Evolutionary conservation across 2,329 filamentous ascomycete species (phyloP), one percentile per base, ranked within the genome.

Genomic region (Neopestalotiopsis rosae): DNA sequence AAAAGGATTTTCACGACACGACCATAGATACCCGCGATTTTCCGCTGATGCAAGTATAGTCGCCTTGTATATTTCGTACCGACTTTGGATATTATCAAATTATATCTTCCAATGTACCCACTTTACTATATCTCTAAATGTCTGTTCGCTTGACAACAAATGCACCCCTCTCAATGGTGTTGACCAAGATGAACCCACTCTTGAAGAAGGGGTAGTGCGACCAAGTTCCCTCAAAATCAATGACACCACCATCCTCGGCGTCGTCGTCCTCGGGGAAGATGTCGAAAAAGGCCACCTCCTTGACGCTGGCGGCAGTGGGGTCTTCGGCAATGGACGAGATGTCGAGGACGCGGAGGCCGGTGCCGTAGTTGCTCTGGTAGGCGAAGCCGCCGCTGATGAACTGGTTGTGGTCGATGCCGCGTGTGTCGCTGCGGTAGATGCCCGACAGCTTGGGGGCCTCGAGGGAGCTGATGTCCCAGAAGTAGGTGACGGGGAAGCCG

Each of bases 291-390:
- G 81, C 85, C 0, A 82, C 80, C 73, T 86, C 83, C 58, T 81
- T 79, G n/a, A 87, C 79, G 3, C 76, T 74, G 17, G 75, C 77
- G n/a, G 85, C 85, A 1, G 82, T 83, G 0, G 84, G 82, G 42
- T 86, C 82, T 2, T 73, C 45, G 5, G 78, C 76, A 40, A 83
- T 78, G 1, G 79, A 79, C 28, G 74, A 74, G 4, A 78, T 74
- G 40, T 83, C 81, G 28, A 82, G 76, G 5, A 83, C 76, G 2
- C 81, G 80, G 10, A 87, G 79, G n/a, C 85, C 85, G 13, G 82
- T 80, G 3, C 80, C 84, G 70, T 87, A 87, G 77, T 87, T 85
- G 40, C 83, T 80, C 73, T 87, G 85, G 77, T 85, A 86, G 56
- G 78, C 77, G 58, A 82, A 78, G 17, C 80, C 82, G 69, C 85